A percentile compares a stretch with the other conserved stretches of the same genome.
phyloP scores from a whole-genome alignment of 495 filamentous ascomycete genomes.

The Neurospora terricola region DNA sequence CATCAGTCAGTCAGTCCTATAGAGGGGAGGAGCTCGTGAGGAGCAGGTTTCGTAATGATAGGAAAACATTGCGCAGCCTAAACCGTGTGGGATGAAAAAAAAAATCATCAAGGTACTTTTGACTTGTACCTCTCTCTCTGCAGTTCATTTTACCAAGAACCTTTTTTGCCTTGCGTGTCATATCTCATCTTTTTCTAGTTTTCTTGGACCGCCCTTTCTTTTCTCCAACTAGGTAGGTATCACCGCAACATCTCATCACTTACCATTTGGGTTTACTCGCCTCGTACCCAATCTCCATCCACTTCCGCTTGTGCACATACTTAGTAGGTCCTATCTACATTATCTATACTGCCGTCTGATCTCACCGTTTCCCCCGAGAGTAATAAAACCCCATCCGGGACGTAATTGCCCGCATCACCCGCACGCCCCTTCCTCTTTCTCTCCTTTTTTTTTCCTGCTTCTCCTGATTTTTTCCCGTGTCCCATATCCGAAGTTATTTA shows the following conservation, averaged over 20 bases:
- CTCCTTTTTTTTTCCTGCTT: not conserved
- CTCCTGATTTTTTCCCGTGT: not conserved
- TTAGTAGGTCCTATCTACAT: not conserved
- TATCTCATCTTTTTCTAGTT: not conserved
- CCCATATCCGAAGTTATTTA: not conserved
- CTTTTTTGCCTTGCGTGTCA: not conserved
- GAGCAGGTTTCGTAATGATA: not conserved
- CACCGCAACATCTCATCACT: not conserved
- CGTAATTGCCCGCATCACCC: not conserved
- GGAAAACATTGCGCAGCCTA: not conserved
- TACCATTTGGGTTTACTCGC: not conserved
- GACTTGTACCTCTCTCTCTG: not conserved
- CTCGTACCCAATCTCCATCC: not conserved
- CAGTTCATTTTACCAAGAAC: not conserved
- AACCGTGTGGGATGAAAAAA: not conserved
- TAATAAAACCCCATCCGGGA: not conserved
- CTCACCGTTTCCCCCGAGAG: not conserved
- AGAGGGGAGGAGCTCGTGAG: not conserved
- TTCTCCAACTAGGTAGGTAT: not conserved
- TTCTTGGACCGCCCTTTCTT: not conserved
- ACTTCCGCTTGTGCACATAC: not conserved
- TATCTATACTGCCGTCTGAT: not conserved
- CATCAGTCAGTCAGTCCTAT: not conserved
- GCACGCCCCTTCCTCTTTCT: not conserved
- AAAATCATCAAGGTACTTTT: not conserved